A percentile compares a stretch with the other conserved stretches of the same genome.
Conservation (phyloP, 305 asterid species). For the Rubia tinctorum region DNA sequence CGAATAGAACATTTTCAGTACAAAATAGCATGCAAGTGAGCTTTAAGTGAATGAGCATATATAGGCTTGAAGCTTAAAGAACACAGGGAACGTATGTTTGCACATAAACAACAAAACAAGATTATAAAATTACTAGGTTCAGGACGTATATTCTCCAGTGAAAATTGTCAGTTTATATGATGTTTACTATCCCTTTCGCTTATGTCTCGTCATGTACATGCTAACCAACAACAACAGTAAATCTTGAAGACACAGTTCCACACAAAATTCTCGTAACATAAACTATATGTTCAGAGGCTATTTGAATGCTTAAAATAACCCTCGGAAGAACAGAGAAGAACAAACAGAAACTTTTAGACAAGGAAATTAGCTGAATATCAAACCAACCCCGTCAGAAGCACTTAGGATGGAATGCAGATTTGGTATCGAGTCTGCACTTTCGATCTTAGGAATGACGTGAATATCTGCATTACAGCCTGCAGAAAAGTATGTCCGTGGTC, state of each 20-base stretch:
- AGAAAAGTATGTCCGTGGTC: conserved; percentile 22
- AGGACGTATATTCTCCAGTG: background rate
- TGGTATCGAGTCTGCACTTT: conserved; percentile 94
- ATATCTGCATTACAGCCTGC: conserved; percentile 82
- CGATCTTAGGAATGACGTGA: conserved; percentile 82
- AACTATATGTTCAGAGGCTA: background rate
- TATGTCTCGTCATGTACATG: background rate
- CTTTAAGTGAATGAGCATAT: background rate
- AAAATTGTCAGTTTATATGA: background rate
- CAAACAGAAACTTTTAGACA: background rate
- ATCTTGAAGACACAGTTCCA: background rate
- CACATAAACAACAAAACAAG: background rate
- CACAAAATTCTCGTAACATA: conserved; percentile 4
- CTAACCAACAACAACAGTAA: background rate
- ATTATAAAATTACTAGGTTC: background rate
- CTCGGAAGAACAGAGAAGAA: conserved; percentile 5
- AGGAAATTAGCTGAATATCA: conserved; percentile 8
- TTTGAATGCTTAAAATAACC: background rate
- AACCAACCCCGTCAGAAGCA: conserved; percentile 95
- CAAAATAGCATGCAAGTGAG: background rate
- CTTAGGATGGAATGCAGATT: conserved; percentile 86
- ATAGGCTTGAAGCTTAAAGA: background rate
- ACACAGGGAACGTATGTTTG: too few species aligned
- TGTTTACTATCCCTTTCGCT: background rate
- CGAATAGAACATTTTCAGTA: background rate